Conservation (phyloP, 23 red algal genomes). For the Gracilariopsis chorda region DNA sequence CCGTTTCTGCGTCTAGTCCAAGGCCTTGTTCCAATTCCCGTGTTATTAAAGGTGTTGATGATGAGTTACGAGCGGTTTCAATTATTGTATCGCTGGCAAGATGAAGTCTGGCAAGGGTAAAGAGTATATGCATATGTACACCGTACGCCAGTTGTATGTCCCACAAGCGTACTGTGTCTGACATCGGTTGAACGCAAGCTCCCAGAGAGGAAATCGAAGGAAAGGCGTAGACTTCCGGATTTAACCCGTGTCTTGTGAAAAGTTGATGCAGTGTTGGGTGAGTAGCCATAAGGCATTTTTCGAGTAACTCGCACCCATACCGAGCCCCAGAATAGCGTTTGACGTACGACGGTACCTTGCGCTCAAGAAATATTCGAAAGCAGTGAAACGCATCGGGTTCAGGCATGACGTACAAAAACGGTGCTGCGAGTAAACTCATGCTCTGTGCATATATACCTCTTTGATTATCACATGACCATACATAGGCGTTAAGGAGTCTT, state of each 20-base stretch:
- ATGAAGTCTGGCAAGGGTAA: constrained; percentile 67
- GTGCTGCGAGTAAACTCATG: constrained; percentile 83
- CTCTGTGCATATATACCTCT: constrained; percentile 70
- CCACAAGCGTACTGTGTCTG: constrained; percentile 85
- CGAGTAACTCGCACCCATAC: constrained; percentile 69
- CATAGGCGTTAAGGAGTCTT: constrained; percentile 84
- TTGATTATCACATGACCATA: constrained; percentile 62
- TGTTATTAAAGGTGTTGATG: constrained; percentile 46
- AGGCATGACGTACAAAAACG: constrained; percentile 92
- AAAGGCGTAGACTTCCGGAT: constrained; percentile 86
- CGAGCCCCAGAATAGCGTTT: constrained; percentile 76
- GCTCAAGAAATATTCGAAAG: constrained; percentile 71
- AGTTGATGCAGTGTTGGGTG: constrained; percentile 47
- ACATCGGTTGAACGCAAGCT: constrained; percentile 79
- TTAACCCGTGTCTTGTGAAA: constrained; percentile 53
- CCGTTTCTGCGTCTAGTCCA: constrained; percentile 67
- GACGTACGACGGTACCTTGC: constrained; percentile 79
- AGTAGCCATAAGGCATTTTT: constrained; percentile 47
- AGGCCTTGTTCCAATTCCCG: constrained; percentile 69
- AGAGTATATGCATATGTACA: constrained; percentile 83
- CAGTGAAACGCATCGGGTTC: constrained; percentile 92
- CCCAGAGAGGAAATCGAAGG: constrained; percentile 82
- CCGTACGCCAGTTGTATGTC: constrained; percentile 88
- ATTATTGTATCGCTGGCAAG: constrained; percentile 60
- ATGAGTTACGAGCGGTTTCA: constrained; percentile 4